These are phyloP conservation scores for Cucurbita pepo DNA, from an alignment of 306 rosid species.

Conservation along the genomic window DNA sequence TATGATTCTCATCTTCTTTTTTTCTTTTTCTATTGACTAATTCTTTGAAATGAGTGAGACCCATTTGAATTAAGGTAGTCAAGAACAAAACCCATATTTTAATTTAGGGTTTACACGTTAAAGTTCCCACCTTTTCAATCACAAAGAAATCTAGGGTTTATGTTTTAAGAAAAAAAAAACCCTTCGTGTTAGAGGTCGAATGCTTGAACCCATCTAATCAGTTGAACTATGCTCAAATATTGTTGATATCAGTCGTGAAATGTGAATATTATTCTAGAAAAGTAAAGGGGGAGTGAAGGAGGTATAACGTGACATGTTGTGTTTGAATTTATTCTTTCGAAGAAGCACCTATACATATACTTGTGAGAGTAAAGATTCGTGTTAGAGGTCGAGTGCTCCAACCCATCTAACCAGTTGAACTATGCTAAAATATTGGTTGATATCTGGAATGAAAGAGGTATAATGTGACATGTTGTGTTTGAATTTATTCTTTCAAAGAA, in stretches of 20 bases:
- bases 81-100: not conserved
- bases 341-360: not conserved
- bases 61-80: not conserved
- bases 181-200: too few species aligned
- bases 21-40: not conserved
- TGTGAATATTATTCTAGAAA: not conserved
- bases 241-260: too few species aligned
- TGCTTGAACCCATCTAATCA: too few species aligned
- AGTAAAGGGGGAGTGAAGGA: not conserved
- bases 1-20: not conserved
- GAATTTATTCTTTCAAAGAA: not conserved
- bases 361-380: too few species aligned
- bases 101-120: not conserved
- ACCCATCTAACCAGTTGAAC: too few species aligned
- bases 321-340: constrained; percentile 2
- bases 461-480: not conserved
- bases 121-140: not conserved
- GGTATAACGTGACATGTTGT: not conserved
- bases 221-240: too few species aligned
- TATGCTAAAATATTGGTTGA: too few species aligned
- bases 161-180: too few species aligned
- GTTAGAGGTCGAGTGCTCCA: too few species aligned
- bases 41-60: not conserved
- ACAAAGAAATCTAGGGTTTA: not conserved
- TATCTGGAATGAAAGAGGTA: not conserved